Percentiles rank a stretch among this genome's conserved stretches.
Evolutionary conservation across 208 protist species (phyloP).

Genomic region (Endotrypanum monterogeii): DNA sequence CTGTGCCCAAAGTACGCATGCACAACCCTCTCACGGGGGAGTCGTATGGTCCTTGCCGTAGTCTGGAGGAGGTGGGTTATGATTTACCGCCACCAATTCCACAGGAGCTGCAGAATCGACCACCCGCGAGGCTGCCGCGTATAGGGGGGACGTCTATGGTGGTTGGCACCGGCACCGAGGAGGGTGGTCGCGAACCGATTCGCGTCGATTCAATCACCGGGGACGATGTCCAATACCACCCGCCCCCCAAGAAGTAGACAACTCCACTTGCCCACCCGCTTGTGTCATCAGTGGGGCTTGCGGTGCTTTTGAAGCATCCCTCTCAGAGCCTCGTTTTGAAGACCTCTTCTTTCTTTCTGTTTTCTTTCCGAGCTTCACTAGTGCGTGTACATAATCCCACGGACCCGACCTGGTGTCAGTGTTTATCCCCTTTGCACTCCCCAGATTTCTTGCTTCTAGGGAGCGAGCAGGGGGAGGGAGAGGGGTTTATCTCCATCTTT

Average conservation of each 20-base stretch:
- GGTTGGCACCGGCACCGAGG: slow-evolving; percentile 71
- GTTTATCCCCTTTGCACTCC: not conserved
- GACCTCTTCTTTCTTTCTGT: not conserved
- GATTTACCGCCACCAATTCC: slow-evolving; percentile 73
- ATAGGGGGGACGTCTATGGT: slow-evolving; percentile 85
- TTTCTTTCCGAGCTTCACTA: too few relatives aligned
- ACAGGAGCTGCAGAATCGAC: slow-evolving; percentile 62
- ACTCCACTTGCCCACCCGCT: not conserved
- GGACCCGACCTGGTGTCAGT: not conserved
- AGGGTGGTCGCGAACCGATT: slow-evolving; percentile 56
- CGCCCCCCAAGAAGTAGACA: slow-evolving; percentile 30
- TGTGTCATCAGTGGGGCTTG: not conserved
- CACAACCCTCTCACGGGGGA: slow-evolving; percentile 65
- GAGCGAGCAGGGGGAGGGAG: too few relatives aligned
- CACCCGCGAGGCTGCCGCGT: slow-evolving; percentile 50
- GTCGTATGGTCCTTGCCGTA: slow-evolving; percentile 72
- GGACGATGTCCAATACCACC: slow-evolving; percentile 56
- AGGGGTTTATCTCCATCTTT: not conserved
- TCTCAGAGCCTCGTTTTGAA: not conserved
- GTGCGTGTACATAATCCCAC: not conserved
- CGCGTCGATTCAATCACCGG: slow-evolving; percentile 52
- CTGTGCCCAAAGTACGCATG: slow-evolving; percentile 51
- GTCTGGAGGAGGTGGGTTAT: slow-evolving; percentile 84
- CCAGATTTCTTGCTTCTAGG: not conserved
- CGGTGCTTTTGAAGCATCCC: not conserved